Percentiles rank a stretch among this genome's conserved stretches.
phyloP scores from a whole-genome alignment of 1,284 basidiomycete genomes.

The Takashimella koratensis region DNA sequence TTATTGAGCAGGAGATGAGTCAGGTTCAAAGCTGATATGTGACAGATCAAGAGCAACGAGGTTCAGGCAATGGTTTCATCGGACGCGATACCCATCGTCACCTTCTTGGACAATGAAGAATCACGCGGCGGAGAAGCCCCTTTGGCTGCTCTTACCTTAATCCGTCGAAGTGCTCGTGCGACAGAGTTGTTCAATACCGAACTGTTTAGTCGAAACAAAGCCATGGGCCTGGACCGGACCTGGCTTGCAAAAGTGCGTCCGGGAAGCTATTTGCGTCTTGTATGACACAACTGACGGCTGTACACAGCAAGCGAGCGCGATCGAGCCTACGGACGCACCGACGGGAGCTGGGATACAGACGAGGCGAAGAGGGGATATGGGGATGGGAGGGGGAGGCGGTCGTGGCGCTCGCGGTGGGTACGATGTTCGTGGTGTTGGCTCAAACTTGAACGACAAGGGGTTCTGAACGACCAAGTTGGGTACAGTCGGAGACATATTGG shows the following conservation, averaged over 20 bases:
- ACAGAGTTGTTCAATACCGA: slow-evolving; percentile 21
- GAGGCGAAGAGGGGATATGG: not conserved
- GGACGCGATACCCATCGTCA: slow-evolving; percentile 19
- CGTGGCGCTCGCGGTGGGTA: no score
- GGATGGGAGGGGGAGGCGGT: slow-evolving; percentile 6
- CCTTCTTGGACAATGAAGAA: slow-evolving; percentile 27
- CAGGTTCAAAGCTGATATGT: not conserved
- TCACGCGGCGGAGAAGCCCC: slow-evolving; percentile 6
- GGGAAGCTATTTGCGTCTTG: no score
- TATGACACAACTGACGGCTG: not conserved
- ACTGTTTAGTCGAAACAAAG: slow-evolving; percentile 20
- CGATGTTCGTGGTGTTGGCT: slow-evolving; percentile 12
- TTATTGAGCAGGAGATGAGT: no score
- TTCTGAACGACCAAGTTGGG: no score
- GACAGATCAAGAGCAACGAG: slow-evolving; percentile 16
- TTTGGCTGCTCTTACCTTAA: not conserved
- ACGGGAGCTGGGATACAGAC: slow-evolving; percentile 1
- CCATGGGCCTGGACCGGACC: slow-evolving; percentile 24
- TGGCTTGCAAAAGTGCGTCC: slow-evolving; percentile 37
- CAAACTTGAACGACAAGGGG: slow-evolving; percentile 15
- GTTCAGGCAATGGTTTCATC: slow-evolving; percentile 21
- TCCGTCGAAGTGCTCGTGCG: not conserved
- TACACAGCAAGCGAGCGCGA: slow-evolving; percentile 9
- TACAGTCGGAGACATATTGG: no score
- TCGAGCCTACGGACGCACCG: slow-evolving; percentile 7